Evolutionary conservation across 2,329 filamentous ascomycete genomes (phyloP).

Genomic region (Cucurbitaria berberidis): DNA sequence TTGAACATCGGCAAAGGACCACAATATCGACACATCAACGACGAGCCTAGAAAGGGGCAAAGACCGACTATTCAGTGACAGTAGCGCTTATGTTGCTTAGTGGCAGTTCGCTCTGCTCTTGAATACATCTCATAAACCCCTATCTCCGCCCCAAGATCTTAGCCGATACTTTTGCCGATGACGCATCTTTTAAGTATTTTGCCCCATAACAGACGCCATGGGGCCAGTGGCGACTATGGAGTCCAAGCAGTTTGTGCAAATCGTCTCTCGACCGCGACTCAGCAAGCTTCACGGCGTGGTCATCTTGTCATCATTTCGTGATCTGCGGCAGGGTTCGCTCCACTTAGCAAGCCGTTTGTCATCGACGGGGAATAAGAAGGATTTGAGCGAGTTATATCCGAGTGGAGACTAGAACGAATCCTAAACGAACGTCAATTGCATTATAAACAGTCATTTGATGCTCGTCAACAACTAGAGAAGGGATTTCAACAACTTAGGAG

Average conservation of each 20-base stretch:
- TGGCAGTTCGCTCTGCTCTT: too few species aligned
- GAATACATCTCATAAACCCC: too few species aligned
- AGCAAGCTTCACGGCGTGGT: too few species aligned
- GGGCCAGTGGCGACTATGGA: neutral
- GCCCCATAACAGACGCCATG: neutral
- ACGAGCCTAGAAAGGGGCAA: too few species aligned
- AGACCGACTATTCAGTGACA: too few species aligned
- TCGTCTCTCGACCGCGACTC: too few species aligned
- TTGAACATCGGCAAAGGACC: too few species aligned
- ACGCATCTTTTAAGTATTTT: too few species aligned
- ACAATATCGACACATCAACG: too few species aligned
- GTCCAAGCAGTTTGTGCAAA: neutral
- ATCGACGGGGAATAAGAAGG: slow-evolving; percentile 6
- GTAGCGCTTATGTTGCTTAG: too few species aligned
- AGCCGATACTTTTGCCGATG: slow-evolving; percentile 7
- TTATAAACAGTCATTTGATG: neutral
- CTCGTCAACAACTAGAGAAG: neutral
- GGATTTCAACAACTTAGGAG: neutral
- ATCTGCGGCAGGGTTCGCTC: neutral
- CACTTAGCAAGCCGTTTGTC: slow-evolving; percentile 5
- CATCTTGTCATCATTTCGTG: neutral
- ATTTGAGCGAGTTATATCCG: slow-evolving; percentile 20
- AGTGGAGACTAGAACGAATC: slow-evolving; percentile 7
- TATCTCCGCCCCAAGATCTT: neutral
- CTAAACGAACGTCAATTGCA: slow-evolving; percentile 1